Evolutionary conservation across 768 basidiomycete species (phyloP), one percentile per base, ranked within the genome.

Genomic region (Termitomyces sp.): DNA sequence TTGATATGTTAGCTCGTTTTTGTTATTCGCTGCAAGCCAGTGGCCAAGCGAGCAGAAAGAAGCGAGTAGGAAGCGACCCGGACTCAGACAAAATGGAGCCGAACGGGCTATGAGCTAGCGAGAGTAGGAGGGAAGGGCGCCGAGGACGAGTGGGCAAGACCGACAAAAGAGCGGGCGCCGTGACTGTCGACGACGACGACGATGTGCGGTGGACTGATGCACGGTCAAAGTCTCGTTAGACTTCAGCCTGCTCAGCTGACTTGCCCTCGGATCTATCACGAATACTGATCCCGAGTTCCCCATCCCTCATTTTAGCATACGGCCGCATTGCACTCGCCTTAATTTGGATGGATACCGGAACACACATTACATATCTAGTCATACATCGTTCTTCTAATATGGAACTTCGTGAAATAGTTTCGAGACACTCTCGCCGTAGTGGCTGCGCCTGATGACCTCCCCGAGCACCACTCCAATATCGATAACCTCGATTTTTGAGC

Each of bases 401-500:
- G 91, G 91, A 64, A 94, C 89, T 71, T 94, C 91, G 66, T 92
- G 83, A 73, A 94, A 94, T 62, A 93, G 74, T 76, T 88, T 90
- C 59, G 87, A 89, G 61, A 94, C 87, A 73, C 89, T 90, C 73
- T 94, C 92, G n/a, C 96, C 96, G 66, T 97, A 98, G 71, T 98
- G 96, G 64, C 91, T 95, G 60, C 96, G 81, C 63, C 96, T 78
- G 58, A 98, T 96, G 61, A 94, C 91, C 80, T 98, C 96, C 41
- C 94, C 97, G 47, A 99, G 83, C 63, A 98, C 94, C 19, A 88
- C 86, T 26, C 93, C 92, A 62, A 99, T 87, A 75, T 98, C 95
- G 63, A 99, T 87, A 53, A 94, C 91, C 74, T 94, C 92, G 43
- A 99, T 83, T 74, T 93, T 91, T 43, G 71, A 70, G 72, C 91